Evolutionary conservation across 306 rosid genomes (phyloP).

Genomic region (Castanea mollissima): DNA sequence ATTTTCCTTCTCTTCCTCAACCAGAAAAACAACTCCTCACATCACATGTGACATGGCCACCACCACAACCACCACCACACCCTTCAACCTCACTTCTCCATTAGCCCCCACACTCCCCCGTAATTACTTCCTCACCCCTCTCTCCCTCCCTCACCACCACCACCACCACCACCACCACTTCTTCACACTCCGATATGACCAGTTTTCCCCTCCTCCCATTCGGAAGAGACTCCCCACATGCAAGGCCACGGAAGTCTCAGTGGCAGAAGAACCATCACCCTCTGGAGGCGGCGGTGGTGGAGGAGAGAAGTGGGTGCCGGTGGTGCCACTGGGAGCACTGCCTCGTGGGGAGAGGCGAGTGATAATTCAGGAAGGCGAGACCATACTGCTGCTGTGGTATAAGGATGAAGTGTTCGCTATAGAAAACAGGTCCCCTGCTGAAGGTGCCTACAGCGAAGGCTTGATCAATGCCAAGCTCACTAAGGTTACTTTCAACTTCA

Average conservation of each 20-base stretch:
- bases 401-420: slow-evolving; percentile 74
- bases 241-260: slow-evolving; percentile 67
- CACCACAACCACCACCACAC: slow-evolving; percentile 14
- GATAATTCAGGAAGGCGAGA: slow-evolving; percentile 70
- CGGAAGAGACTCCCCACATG: slow-evolving; percentile 30
- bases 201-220: not conserved
- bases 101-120: slow-evolving; percentile 38
- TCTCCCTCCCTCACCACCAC: not conserved
- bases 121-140: slow-evolving; percentile 19
- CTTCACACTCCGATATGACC: slow-evolving; percentile 1
- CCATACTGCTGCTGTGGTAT: slow-evolving; percentile 77
- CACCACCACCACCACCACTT: slow-evolving; percentile 3
- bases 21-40: no score
- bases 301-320: slow-evolving; percentile 74
- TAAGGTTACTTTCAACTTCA: slow-evolving; percentile 34
- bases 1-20: not conserved
- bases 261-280: slow-evolving; percentile 54
- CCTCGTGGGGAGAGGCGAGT: slow-evolving; percentile 93
- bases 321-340: slow-evolving; percentile 82
- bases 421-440: slow-evolving; percentile 94
- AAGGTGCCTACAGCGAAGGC: slow-evolving; percentile 92
- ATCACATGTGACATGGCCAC: slow-evolving; percentile 36
- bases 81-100: slow-evolving; percentile 25
- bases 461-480: slow-evolving; percentile 93
- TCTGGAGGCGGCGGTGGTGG: slow-evolving; percentile 37